Evolutionary conservation across 495 filamentous ascomycete genomes (phyloP).

Genomic region (Podospora fimiseda): DNA sequence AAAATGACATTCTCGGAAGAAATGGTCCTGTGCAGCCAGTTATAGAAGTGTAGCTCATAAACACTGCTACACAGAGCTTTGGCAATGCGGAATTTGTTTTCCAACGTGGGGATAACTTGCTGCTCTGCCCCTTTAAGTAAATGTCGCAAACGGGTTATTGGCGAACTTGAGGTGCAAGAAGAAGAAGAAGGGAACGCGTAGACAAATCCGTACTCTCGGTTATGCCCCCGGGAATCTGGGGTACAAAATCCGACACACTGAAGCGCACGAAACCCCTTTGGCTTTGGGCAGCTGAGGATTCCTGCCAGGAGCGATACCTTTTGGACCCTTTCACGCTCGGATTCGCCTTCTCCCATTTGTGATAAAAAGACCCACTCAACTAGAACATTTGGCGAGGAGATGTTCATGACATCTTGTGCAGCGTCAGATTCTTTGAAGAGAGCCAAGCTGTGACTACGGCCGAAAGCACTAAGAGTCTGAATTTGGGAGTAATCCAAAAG

Average conservation of each 20-base stretch:
- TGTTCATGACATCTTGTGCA: not conserved
- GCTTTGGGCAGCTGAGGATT: not conserved
- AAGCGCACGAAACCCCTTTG: not conserved
- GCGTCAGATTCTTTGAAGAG: not conserved
- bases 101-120: not conserved
- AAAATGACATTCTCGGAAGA: constrained; percentile 1
- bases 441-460: constrained; percentile 1
- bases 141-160: not conserved
- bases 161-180: not conserved
- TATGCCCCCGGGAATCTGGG: not conserved
- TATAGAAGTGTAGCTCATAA: constrained; percentile 1
- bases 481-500: not conserved
- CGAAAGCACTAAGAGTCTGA: not conserved
- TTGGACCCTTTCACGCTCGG: not conserved
- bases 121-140: not conserved
- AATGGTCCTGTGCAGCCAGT: constrained; percentile 4
- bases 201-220: not conserved
- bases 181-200: not conserved
- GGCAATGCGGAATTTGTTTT: not conserved
- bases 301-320: not conserved
- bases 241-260: not conserved
- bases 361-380: constrained; percentile 1
- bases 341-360: not conserved
- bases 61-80: not conserved
- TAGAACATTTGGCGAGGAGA: not conserved